Evolutionary conservation across 345 rosid genomes (phyloP), one percentile per base, ranked within the genome.

Genomic region (Eucalyptus marginata): DNA sequence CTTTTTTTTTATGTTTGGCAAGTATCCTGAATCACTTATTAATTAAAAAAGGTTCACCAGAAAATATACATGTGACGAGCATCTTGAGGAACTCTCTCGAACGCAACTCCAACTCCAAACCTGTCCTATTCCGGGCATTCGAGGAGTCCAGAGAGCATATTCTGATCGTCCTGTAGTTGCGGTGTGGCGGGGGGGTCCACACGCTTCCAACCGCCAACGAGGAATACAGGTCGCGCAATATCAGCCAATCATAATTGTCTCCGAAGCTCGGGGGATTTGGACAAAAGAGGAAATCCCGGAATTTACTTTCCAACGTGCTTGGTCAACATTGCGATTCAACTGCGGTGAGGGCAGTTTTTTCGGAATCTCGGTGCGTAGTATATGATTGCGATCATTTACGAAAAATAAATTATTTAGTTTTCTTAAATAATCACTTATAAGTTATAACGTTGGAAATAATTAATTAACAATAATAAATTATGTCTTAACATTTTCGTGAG

Each of bases 1-100:
- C 1, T 0, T 27, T 31, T 14, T n/a, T 16, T 14, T 7, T 0
- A n/a, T n/a, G 29, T 56, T 56, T 13, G 36, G 10, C 40, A n/a
- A 7, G 31, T 0, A n/a, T 64, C 10, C 76, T 1, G 40, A n/a
- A 16, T 64, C 36, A n/a, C 10, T n/a, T 8, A n/a, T n/a, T 64
- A 13, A n/a, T n/a, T 4, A 5, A 13, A 14, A 59, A 59, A 12
- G 13, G 7, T 16, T 64, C 3, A 4, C 4, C 8, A n/a, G 3
- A n/a, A 64, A 14, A n/a, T n/a, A 31, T 4, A 2, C 20, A 4
- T 15, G 31, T 59, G 31, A 27, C 68, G 14, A 27, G 68, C 15
- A 29, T 59, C 33, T 5, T 27, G 58, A 27, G 16, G 68, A 13
- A 59, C 33, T 11, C 33, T 59, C 68, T 59, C 6, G 7, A 13